These are phyloP conservation scores for Talaromyces sp. DNA, from an alignment of 2,329 filamentous ascomycete genomes.

Conservation along the genomic window DNA sequence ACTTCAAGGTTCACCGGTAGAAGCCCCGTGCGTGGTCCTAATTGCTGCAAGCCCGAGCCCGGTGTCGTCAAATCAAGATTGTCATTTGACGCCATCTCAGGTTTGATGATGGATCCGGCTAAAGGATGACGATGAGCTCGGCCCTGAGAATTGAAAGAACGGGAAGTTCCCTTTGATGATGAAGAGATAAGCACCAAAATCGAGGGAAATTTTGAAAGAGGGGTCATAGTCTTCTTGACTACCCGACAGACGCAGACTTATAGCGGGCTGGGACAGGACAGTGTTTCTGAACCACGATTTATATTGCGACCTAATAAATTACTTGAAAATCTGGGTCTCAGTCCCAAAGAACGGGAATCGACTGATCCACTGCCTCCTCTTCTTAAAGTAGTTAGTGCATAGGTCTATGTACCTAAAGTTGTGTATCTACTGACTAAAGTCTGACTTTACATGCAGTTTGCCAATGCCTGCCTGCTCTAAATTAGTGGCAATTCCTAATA, in stretches of 20 bases:
- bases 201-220: not conserved
- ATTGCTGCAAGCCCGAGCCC: not conserved
- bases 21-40: not conserved
- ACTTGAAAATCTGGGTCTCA: not conserved
- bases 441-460: not conserved
- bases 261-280: not conserved
- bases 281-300: not conserved
- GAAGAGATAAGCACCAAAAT: not conserved
- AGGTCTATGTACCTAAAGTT: too few relatives aligned
- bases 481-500: not conserved
- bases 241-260: not conserved
- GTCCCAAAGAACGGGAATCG: constrained; percentile 1
- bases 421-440: not conserved
- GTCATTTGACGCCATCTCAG: not conserved
- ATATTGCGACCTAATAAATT: not conserved
- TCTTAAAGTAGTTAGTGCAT: not conserved
- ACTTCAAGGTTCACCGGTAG: not conserved
- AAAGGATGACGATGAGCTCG: not conserved
- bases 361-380: not conserved
- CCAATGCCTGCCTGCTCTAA: not conserved
- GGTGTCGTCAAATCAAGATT: not conserved
- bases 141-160: not conserved
- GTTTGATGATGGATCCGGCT: not conserved
- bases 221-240: not conserved
- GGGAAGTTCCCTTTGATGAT: too few relatives aligned